Base-by-base conservation (phyloP, 306 rosid genomes). In the Macrotyloma uniflorum region DNA sequence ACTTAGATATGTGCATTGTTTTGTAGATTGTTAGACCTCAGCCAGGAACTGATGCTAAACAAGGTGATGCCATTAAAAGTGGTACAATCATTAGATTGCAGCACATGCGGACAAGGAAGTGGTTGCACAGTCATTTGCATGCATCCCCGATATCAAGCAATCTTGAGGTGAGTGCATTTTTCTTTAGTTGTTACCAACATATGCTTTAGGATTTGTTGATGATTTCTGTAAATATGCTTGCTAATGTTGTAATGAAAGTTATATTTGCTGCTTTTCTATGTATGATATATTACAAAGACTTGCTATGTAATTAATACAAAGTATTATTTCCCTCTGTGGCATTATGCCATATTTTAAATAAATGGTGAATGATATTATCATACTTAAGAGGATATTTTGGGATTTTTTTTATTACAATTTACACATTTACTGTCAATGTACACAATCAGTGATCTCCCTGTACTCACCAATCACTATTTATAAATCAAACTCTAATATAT, bases 81-180 rank as follows among this genome's bases (percentile, higher is more conserved):
- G 99, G 98, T 67, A 87, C 99, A 18, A 84, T 93, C 35, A 75
- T 96, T 82, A 96, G 92, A 87, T 76, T 96, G 75, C 98, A 96
- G 80, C 99, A 96, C 87, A 96, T 91, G 99, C 89, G 77, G 78
- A 96, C 99, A 8, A 93, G 96, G 89, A 96, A 90, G 86, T 96
- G 99, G 99, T 86, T 96, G 80, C 99, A 96, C 89, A 96, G 98
- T 82, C 99, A 96, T 85, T 72, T 96, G 82, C 97, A 93, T 24
- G 94, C 96, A 6, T 96, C 99, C 80, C 99, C 99, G 1, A 90
- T 96, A 75, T 57, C 94, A 5, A 92, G 98, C 90, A 93, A 96
- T 85, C 91, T 93, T 23, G 99, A 96, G 94, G 99, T 92, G 67
- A 53, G 75, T 81, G 28, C 5, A 15, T 12, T 2, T 53, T 33